Evolutionary conservation across 2,329 filamentous ascomycete genomes (phyloP).

Genomic region (Colletotrichum acutatum): DNA sequence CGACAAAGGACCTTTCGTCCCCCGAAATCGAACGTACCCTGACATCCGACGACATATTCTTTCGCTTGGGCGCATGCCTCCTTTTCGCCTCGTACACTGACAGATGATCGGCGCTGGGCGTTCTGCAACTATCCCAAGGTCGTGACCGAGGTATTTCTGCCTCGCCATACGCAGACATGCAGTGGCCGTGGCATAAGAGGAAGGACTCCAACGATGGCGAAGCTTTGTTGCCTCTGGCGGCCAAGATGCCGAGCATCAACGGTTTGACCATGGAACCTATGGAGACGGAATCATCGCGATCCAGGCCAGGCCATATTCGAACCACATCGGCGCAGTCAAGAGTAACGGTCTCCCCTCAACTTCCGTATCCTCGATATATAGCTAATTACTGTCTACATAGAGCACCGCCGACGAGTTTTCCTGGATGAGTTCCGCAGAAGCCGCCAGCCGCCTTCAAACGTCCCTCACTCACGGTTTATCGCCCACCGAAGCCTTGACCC

Average conservation of each 20-base stretch:
- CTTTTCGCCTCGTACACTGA: constrained; percentile 25
- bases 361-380: background rate
- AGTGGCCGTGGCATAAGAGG: constrained; percentile 50
- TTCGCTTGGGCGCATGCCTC: constrained; percentile 31
- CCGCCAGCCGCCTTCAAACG: constrained; percentile 80
- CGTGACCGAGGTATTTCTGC: constrained; percentile 28
- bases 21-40: constrained; percentile 2
- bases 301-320: constrained; percentile 52
- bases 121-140: constrained; percentile 24
- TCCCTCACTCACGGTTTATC: constrained; percentile 87
- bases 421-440: constrained; percentile 80
- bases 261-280: constrained; percentile 41
- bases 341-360: constrained; percentile 49
- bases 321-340: constrained; percentile 67
- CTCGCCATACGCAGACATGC: constrained; percentile 43
- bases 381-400: constrained; percentile 44
- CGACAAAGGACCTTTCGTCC: constrained; percentile 20
- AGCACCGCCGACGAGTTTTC: constrained; percentile 70
- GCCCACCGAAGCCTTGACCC: constrained; percentile 81
- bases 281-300: constrained; percentile 46
- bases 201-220: constrained; percentile 45
- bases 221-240: constrained; percentile 48
- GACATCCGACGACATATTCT: constrained; percentile 19
- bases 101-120: constrained; percentile 30
- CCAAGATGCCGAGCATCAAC: constrained; percentile 44